Percentiles rank a stretch among this genome's conserved stretches.
Evolutionary conservation across 73 alveolate genomes (phyloP).

Genomic region (Uronychia binucleata): DNA sequence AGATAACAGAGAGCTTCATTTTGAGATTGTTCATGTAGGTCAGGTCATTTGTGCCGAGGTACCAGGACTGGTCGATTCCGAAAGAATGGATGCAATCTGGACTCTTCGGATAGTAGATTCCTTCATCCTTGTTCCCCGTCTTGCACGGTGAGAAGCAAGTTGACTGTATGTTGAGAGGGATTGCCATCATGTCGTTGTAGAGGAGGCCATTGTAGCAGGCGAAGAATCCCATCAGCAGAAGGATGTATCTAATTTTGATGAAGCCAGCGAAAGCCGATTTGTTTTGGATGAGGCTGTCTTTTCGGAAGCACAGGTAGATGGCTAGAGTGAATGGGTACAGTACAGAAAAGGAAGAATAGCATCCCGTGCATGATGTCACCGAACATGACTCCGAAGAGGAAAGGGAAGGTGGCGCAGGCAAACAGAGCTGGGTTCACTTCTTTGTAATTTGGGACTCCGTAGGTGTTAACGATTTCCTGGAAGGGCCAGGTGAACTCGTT

Average conservation of each 20-base stretch:
- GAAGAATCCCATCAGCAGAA: constrained; percentile 84
- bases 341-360: constrained; percentile 78
- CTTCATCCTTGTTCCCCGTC: constrained; percentile 20
- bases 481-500: constrained; percentile 87
- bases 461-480: constrained; percentile 91
- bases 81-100: constrained; percentile 75
- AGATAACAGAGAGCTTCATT: constrained; percentile 91
- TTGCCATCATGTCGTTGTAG: constrained; percentile 86
- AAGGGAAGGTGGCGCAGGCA: constrained; percentile 91
- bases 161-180: constrained; percentile 75
- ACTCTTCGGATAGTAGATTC: constrained; percentile 28
- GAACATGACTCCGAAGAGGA: constrained; percentile 95
- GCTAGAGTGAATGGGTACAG: constrained; percentile 77
- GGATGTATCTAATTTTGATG: constrained; percentile 71
- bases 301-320: constrained; percentile 26
- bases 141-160: constrained; percentile 59
- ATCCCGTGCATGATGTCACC: constrained; percentile 90
- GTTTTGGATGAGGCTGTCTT: constrained; percentile 26
- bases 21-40: constrained; percentile 76
- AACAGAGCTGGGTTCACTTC: constrained; percentile 94
- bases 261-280: constrained; percentile 32
- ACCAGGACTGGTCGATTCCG: constrained; percentile 94
- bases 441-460: constrained; percentile 94
- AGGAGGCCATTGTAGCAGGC: constrained; percentile 85
- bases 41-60: constrained; percentile 62